phyloP scores from a whole-genome alignment of 75 land plant species.

The Selaginella tamariscina region DNA sequence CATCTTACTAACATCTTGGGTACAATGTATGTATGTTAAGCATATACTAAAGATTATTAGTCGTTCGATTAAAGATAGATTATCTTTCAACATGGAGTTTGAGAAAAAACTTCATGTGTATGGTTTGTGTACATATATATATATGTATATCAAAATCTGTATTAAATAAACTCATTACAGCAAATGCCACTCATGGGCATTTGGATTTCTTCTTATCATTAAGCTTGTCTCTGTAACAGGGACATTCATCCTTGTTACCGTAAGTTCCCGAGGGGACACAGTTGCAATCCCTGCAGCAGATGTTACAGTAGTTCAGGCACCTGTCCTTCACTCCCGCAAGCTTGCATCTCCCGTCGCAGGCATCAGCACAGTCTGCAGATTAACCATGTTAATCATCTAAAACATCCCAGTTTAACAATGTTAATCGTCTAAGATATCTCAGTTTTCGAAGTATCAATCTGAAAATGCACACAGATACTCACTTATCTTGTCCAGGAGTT shows the following conservation, averaged over 20 bases:
- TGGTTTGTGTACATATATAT: not conserved
- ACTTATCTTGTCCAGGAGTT: not conserved
- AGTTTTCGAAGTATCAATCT: not conserved
- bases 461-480: not conserved
- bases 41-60: too few species aligned
- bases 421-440: too few species aligned
- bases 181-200: slow-evolving; percentile 31
- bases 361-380: slow-evolving; percentile 4
- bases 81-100: not conserved
- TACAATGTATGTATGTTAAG: not conserved
- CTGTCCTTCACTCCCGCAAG: slow-evolving; percentile 23
- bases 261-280: slow-evolving; percentile 42
- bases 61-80: too few species aligned
- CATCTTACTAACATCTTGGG: not conserved
- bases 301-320: slow-evolving; percentile 32
- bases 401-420: not conserved
- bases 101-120: not conserved
- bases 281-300: slow-evolving; percentile 36
- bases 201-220: slow-evolving; percentile 36
- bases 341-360: slow-evolving; percentile 26
- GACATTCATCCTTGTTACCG: slow-evolving; percentile 44
- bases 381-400: not conserved
- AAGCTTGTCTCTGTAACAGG: slow-evolving; percentile 37
- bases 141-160: not conserved
- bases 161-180: not conserved